These are phyloP conservation scores for Beta lomatogona DNA, from an alignment of 179 eudicot genomes.

Conservation along the genomic window DNA sequence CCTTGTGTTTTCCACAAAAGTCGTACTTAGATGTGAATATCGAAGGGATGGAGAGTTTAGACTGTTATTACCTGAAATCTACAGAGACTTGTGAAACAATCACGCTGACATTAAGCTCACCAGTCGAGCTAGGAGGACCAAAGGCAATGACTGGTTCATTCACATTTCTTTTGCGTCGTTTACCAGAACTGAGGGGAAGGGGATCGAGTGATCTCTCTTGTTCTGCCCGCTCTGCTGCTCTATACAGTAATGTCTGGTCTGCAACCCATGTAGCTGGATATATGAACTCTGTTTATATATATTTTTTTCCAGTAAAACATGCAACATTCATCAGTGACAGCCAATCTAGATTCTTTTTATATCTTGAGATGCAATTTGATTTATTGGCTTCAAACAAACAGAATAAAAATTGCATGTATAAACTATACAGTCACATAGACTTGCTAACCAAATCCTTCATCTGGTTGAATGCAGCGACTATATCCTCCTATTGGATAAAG, in stretches of 20 bases:
- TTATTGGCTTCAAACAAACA: neutral
- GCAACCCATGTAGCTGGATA: conserved; percentile 89
- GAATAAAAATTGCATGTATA: neutral
- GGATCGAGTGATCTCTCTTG: conserved; percentile 71
- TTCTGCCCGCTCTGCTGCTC: conserved; percentile 70
- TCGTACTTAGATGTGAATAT: too few relatives aligned
- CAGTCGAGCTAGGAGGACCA: conserved; percentile 88
- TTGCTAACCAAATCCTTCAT: conserved; percentile 76
- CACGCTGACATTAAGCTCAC: conserved; percentile 97
- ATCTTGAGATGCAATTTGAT: neutral
- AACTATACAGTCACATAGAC: neutral
- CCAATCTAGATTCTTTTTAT: neutral
- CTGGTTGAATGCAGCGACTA: conserved; percentile 60
- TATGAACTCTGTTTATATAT: conserved; percentile 61
- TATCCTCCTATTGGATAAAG: conserved; percentile 80
- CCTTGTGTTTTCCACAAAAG: too few relatives aligned
- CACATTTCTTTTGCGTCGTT: conserved; percentile 40
- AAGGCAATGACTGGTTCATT: conserved; percentile 87
- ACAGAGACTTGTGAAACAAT: conserved; percentile 73
- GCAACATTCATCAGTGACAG: neutral
- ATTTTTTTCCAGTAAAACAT: conserved; percentile 11
- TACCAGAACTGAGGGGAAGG: conserved; percentile 36
- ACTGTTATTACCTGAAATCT: conserved; percentile 69
- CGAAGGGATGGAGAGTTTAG: neutral
- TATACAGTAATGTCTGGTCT: conserved; percentile 67